Evolutionary conservation across 345 rosid genomes (phyloP).

Genomic region (Populus alba): DNA sequence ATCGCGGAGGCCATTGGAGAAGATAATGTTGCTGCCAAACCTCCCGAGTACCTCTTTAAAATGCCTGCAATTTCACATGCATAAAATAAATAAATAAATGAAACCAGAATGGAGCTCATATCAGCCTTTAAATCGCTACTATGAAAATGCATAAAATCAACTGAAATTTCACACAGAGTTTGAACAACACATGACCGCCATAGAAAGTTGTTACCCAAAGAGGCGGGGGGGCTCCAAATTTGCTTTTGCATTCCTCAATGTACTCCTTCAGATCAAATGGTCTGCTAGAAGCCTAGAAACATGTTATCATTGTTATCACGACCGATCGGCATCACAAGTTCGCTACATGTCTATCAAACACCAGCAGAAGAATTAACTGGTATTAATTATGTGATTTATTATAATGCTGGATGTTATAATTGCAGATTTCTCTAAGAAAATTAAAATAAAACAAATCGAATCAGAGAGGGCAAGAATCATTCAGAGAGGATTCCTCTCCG

Average conservation of each 20-base stretch:
- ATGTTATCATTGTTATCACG: background rate
- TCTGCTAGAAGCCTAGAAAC: slow-evolving; percentile 4
- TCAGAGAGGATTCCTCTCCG: slow-evolving; percentile 18
- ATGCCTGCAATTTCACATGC: slow-evolving; percentile 14
- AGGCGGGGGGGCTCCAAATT: slow-evolving; percentile 11
- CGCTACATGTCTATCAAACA: slow-evolving; percentile 18
- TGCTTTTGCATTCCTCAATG: background rate
- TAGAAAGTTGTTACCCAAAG: slow-evolving; percentile 18
- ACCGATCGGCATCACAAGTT: slow-evolving; percentile 20
- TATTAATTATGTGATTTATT: background rate
- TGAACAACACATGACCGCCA: slow-evolving; percentile 16
- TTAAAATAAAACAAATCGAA: background rate
- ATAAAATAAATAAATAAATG: background rate
- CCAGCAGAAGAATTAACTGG: background rate
- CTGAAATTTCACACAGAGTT: background rate
- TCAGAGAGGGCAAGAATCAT: slow-evolving; percentile 3
- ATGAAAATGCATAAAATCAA: background rate
- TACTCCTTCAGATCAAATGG: slow-evolving; percentile 9
- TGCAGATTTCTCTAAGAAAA: too few species aligned
- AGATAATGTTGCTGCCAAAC: slow-evolving; percentile 31
- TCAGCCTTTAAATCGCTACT: background rate
- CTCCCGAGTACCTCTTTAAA: slow-evolving; percentile 16
- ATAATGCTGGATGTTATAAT: background rate
- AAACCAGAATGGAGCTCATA: background rate
- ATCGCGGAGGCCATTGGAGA: slow-evolving; percentile 32